Evolutionary conservation across 2,329 filamentous ascomycete species (phyloP).

Genomic region (Penicillium brevicompactum): DNA sequence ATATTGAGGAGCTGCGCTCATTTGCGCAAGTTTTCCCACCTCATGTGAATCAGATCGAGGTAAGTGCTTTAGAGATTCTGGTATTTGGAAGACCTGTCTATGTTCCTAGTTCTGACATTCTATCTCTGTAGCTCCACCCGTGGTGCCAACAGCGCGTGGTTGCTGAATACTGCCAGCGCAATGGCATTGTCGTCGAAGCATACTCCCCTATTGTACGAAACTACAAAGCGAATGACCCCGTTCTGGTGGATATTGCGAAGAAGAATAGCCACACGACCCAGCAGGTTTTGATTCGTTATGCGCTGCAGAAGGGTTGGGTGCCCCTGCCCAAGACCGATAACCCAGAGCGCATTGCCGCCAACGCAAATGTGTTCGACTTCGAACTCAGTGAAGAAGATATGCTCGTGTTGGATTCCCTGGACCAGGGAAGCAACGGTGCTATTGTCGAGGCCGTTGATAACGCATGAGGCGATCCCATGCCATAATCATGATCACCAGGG

Average conservation of each 20-base stretch:
- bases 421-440: conserved; percentile 52
- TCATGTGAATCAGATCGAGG: conserved; percentile 74
- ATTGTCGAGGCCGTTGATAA: conserved; percentile 52
- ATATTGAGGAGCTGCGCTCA: conserved; percentile 68
- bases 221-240: conserved; percentile 69
- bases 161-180: conserved; percentile 56
- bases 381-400: conserved; percentile 61
- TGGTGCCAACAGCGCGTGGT: conserved; percentile 68
- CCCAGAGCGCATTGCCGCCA: conserved; percentile 66
- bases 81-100: not conserved
- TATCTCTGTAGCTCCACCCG: conserved; percentile 62
- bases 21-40: conserved; percentile 70
- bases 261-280: conserved; percentile 75
- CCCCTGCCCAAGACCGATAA: conserved; percentile 76
- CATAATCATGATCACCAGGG: conserved; percentile 7
- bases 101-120: conserved; percentile 16
- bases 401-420: conserved; percentile 53
- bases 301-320: conserved; percentile 74
- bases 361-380: conserved; percentile 65
- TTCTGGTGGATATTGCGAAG: conserved; percentile 64
- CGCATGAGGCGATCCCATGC: conserved; percentile 30
- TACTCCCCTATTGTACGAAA: conserved; percentile 64
- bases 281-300: conserved; percentile 79
- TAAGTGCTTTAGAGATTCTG: conserved; percentile 38
- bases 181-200: conserved; percentile 56